Evolutionary conservation across 2,329 filamentous ascomycete species (phyloP).

Genomic region (Leptographium galeiforme): DNA sequence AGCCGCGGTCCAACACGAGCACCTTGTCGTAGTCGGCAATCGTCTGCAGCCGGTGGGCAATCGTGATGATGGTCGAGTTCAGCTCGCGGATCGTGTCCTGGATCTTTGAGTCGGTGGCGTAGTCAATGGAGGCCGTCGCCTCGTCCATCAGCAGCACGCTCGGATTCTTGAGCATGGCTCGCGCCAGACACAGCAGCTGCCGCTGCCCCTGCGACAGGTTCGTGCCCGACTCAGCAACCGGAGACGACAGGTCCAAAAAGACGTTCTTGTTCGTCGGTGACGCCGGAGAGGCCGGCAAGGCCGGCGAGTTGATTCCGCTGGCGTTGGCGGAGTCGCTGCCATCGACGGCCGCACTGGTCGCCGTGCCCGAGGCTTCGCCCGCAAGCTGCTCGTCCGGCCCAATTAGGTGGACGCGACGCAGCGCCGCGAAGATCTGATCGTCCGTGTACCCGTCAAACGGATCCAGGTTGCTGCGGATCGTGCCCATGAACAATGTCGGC

Average conservation of each 20-base stretch:
- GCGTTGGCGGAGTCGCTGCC: slow-evolving; percentile 4
- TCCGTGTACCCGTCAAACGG: slow-evolving; percentile 83
- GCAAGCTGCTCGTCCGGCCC: slow-evolving; percentile 36
- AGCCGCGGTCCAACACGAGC: slow-evolving; percentile 78
- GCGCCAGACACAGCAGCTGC: slow-evolving; percentile 84
- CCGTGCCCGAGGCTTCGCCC: background rate
- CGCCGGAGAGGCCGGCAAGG: slow-evolving; percentile 10
- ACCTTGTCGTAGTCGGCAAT: slow-evolving; percentile 99
- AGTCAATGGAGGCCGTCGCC: slow-evolving; percentile 94
- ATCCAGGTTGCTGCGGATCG: slow-evolving; percentile 82
- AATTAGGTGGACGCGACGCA: slow-evolving; percentile 82
- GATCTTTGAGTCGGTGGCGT: slow-evolving; percentile 88
- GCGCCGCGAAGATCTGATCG: slow-evolving; percentile 74
- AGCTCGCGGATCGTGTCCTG: slow-evolving; percentile 93
- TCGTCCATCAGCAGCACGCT: slow-evolving; percentile 98
- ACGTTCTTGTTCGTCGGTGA: slow-evolving; percentile 72
- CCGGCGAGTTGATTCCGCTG: slow-evolving; percentile 14
- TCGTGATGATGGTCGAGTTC: slow-evolving; percentile 87
- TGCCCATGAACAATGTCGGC: slow-evolving; percentile 85
- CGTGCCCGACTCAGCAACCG: slow-evolving; percentile 78
- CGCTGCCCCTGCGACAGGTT: slow-evolving; percentile 95
- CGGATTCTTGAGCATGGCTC: slow-evolving; percentile 80
- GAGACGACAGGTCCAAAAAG: slow-evolving; percentile 73
- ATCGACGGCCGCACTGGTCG: slow-evolving; percentile 4
- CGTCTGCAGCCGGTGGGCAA: slow-evolving; percentile 88